phyloP scores from a whole-genome alignment of 2,329 filamentous ascomycete genomes.

The Monilinia fructigena region DNA sequence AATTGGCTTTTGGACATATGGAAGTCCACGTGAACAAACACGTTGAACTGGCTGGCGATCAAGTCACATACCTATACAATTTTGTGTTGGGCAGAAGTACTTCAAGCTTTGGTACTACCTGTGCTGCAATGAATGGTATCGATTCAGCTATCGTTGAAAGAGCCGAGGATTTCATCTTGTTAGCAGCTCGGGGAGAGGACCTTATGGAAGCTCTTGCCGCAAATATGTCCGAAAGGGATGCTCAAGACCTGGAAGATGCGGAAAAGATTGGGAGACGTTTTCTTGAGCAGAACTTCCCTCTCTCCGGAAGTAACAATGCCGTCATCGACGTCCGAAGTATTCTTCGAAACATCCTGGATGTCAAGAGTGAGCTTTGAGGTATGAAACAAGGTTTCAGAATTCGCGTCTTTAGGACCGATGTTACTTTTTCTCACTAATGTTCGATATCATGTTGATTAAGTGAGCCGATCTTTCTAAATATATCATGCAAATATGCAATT shows the following conservation, averaged over 20 bases:
- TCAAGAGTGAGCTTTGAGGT: slow-evolving; percentile 21
- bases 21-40: slow-evolving; percentile 60
- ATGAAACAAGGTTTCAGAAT: slow-evolving; percentile 28
- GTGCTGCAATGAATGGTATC: slow-evolving; percentile 84
- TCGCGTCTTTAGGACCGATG: not conserved
- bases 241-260: slow-evolving; percentile 64
- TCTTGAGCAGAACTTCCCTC: slow-evolving; percentile 44
- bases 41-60: slow-evolving; percentile 53
- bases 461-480: slow-evolving; percentile 4
- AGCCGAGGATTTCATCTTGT: slow-evolving; percentile 68
- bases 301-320: slow-evolving; percentile 26
- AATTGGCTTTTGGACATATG: slow-evolving; percentile 67
- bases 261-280: slow-evolving; percentile 60
- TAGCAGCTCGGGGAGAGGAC: slow-evolving; percentile 72
- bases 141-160: slow-evolving; percentile 68
- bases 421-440: slow-evolving; percentile 10
- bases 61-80: slow-evolving; percentile 74
- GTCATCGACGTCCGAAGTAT: slow-evolving; percentile 34
- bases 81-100: slow-evolving; percentile 65
- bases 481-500: slow-evolving; percentile 15
- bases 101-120: slow-evolving; percentile 82
- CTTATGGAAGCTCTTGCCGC: slow-evolving; percentile 67
- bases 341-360: slow-evolving; percentile 33
- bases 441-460: slow-evolving; percentile 17
- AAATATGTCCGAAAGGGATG: slow-evolving; percentile 62